Evolutionary conservation across 2,329 filamentous ascomycete genomes (phyloP), one percentile per base, ranked within the genome.

Genomic region (Ophiostoma montium): DNA sequence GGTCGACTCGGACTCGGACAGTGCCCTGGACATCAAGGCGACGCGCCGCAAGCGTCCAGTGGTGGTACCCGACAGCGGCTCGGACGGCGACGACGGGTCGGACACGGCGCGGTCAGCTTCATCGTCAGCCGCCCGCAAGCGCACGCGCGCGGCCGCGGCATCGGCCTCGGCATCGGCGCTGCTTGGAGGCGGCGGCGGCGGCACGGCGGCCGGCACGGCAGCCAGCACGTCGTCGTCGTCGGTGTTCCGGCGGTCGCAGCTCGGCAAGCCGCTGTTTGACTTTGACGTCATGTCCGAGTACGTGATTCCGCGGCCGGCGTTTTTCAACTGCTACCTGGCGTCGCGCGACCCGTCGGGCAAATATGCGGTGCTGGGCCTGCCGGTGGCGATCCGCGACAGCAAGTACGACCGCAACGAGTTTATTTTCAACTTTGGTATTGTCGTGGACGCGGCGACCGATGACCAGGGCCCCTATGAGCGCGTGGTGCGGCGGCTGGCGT

Each of bases 401-500:
- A 82, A 83, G 57, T 95, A 96, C 61, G 79, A 84, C 60, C 82
- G 92, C 51, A 95, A 95, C 66, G 86, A 94, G 65, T 96, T 95
- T 70, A 95, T 95, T 61, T 98, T 96, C 76, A 96, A 96, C 65
- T 95, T 96, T 61, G 88, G 87, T 52, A 71, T 96, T 41, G 83
- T 64, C 33, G 60, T 63, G 33, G 59, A 63, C 47, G 55, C 55
- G 51, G 54, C 55, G 50, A 66, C 66, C 43, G 68, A 70, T 48
- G 85, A 94, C 60, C 84, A 84, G 62, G 76, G 77, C 45, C 83
- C 82, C 32, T 94, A 87, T 63, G 86, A 89, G 64, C 82, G 81
- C 55, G 85, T 96, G 31, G 87, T 95, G 48, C 74, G 84, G 56
- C 86, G 94, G 58, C 72, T 96, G 46, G 92, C 90, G 2, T 75